Percentiles rank a stretch among this genome's conserved stretches.
Conservation (phyloP, 306 rosid genomes). For the Ammopiptanthus mongolicus region DNA sequence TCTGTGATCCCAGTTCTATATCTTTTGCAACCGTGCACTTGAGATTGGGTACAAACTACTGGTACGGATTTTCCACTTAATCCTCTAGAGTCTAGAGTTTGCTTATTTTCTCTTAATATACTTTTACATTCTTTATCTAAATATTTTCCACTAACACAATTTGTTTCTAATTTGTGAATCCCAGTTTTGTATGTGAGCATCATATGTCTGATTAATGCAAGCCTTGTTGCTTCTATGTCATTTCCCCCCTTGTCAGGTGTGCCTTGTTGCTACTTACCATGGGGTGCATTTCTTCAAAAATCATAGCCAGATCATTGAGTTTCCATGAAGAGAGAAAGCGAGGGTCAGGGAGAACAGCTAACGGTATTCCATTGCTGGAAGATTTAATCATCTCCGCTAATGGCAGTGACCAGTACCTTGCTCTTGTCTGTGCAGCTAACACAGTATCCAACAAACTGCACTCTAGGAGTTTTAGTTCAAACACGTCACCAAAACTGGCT, state of each 20-base stretch:
- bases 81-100: not conserved
- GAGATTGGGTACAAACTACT: slow-evolving; percentile 11
- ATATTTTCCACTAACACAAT: not conserved
- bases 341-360: slow-evolving; percentile 21
- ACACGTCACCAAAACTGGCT: not conserved
- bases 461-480: slow-evolving; percentile 29
- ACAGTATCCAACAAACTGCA: slow-evolving; percentile 28
- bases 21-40: slow-evolving; percentile 17
- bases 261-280: slow-evolving; percentile 15
- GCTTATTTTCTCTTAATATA: slow-evolving; percentile 1
- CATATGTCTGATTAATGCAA: not conserved
- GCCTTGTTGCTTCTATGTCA: not conserved
- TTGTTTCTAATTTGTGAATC: not conserved
- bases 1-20: slow-evolving; percentile 7
- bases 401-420: slow-evolving; percentile 37
- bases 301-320: slow-evolving; percentile 38
- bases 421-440: slow-evolving; percentile 33
- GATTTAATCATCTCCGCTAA: slow-evolving; percentile 29
- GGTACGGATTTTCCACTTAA: slow-evolving; percentile 20
- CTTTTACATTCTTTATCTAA: not conserved
- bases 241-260: slow-evolving; percentile 19
- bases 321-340: slow-evolving; percentile 31
- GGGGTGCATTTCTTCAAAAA: slow-evolving; percentile 56
- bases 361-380: slow-evolving; percentile 36
- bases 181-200: not conserved